These are phyloP conservation scores for Clonostachys byssicola DNA, from an alignment of 2,329 filamentous ascomycete species.

Conservation along the genomic window DNA sequence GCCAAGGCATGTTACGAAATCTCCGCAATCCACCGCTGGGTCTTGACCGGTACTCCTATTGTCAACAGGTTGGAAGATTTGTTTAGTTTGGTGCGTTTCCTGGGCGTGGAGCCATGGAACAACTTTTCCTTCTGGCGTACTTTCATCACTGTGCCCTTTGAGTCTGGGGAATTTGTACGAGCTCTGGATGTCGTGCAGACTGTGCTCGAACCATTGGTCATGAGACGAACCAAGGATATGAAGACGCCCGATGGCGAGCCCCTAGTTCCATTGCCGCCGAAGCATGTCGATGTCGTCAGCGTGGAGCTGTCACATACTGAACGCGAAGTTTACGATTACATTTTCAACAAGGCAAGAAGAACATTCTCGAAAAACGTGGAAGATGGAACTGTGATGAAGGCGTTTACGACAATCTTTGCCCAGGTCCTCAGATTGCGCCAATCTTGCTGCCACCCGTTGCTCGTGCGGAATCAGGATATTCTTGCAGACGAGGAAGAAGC, in stretches of 20 bases:
- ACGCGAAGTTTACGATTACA: conserved; percentile 87
- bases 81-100: conserved; percentile 87
- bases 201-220: conserved; percentile 90
- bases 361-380: conserved; percentile 85
- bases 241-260: conserved; percentile 77
- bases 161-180: conserved; percentile 89
- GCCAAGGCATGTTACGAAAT: conserved; percentile 93
- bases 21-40: conserved; percentile 82
- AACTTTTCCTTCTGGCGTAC: conserved; percentile 99
- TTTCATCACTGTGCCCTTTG: conserved; percentile 96
- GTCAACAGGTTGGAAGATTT: conserved; percentile 94
- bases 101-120: conserved; percentile 94
- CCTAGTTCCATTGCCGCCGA: conserved; percentile 77
- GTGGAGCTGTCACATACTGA: conserved; percentile 83
- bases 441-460: conserved; percentile 86
- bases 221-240: conserved; percentile 96
- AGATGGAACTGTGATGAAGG: conserved; percentile 89
- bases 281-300: conserved; percentile 79
- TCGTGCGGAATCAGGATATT: conserved; percentile 80
- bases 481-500: conserved; percentile 87
- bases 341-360: conserved; percentile 76
- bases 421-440: conserved; percentile 92
- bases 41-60: conserved; percentile 90
- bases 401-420: conserved; percentile 94
- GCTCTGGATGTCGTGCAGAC: conserved; percentile 97